Evolutionary conservation across 176 grass and related monocot genomes (phyloP).

Genomic region (Pharus latifolius): DNA sequence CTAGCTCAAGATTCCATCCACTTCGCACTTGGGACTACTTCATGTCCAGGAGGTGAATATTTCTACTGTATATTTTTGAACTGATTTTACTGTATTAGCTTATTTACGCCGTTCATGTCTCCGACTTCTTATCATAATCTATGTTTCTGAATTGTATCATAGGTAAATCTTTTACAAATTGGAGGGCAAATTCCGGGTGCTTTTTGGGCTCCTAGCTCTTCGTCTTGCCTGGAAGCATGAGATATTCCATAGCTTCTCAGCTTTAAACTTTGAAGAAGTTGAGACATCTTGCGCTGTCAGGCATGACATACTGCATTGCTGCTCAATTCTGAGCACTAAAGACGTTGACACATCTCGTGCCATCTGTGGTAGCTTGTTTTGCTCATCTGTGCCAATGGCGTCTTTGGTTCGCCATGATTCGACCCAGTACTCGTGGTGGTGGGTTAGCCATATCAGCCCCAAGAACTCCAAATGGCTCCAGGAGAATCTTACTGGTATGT

Average conservation of each 20-base stretch:
- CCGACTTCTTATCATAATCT: background rate
- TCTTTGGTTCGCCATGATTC: slow-evolving; percentile 12
- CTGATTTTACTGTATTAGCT: background rate
- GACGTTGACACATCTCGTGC: background rate
- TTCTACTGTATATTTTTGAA: background rate
- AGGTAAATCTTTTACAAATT: background rate
- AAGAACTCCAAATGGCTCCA: slow-evolving; percentile 73
- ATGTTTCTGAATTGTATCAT: background rate
- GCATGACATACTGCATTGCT: background rate
- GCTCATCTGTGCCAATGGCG: slow-evolving; percentile 14
- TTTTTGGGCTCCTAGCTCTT: slow-evolving; percentile 1
- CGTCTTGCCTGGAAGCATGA: slow-evolving; percentile 4
- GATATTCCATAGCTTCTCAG: background rate
- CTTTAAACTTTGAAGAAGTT: background rate
- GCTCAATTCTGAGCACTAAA: background rate
- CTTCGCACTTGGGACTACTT: background rate
- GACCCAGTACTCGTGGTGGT: slow-evolving; percentile 36
- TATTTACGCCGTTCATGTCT: background rate
- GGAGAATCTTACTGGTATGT: slow-evolving; percentile 51
- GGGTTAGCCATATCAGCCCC: slow-evolving; percentile 60
- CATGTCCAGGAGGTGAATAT: background rate
- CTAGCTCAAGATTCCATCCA: background rate
- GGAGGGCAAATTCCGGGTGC: background rate
- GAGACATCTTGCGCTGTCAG: background rate
- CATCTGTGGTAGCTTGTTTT: background rate